Base-by-base conservation (phyloP, 148 eudicot genomes). In the Amaranthus cruentus region DNA sequence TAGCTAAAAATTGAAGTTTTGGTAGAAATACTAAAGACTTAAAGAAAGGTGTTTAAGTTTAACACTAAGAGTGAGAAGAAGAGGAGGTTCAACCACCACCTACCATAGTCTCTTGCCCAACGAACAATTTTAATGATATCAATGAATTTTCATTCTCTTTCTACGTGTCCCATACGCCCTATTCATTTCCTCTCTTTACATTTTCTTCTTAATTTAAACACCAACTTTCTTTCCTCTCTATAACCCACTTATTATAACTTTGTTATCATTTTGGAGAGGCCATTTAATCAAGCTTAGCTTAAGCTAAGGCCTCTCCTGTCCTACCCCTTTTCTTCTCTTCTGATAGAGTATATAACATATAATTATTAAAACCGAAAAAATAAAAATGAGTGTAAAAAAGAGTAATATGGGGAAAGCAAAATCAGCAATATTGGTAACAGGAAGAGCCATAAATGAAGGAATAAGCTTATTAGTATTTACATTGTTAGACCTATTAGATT, bases 21-120 rank as follows among this genome's bases (percentile, higher is more conserved):
- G 48, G 2, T 9, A 66, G 8, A 4, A 49, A 66, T 6, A 0
- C 2, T 2, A 15, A 48, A 46, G 7, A 38, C 9, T 18, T 5
- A 49, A 18, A 64, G 62, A 65, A 62, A 76, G 73, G 47, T 21
- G 53, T 14, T 72, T 2, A 60, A 63, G 74, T 43, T 38, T 42
- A 74, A 74, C 48, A 14, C n/a, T 51, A 14, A 51, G n/a, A 69
- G 50, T 28, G 47, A 48, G 68, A 70, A 47, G 71, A 7, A 47
- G 47, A 54, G 79, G 83, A 48, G 82, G 88, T 87, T 81, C 87
- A 90, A 90, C 96, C 73, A 90, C 96, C 88, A 88, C 86, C 91
- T 76, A 87, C 84, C 85, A 71, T 54, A 73, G 81, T 50, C 69
- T 53, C 71, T 73, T 69, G 82, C 71, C 81, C 84, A 87, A 71